These are phyloP conservation scores for Tuber magnatum DNA, from an alignment of 495 filamentous ascomycete species.

Conservation along the genomic window DNA sequence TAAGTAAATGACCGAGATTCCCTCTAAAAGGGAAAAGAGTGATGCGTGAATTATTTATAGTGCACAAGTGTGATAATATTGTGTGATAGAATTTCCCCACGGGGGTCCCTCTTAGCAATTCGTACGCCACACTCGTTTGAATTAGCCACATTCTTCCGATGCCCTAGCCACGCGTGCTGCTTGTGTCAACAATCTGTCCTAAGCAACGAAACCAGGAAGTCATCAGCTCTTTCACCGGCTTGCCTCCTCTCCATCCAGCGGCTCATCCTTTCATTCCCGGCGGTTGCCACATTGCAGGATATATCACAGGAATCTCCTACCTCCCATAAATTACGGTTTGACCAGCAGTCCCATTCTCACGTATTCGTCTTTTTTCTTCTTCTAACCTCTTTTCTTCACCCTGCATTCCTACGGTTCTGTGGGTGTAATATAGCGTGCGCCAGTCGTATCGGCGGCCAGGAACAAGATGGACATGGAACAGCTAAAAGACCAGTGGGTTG, in stretches of 20 bases:
- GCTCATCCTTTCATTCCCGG: neutral
- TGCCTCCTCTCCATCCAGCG: neutral
- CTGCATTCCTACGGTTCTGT: neutral
- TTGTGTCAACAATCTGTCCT: neutral
- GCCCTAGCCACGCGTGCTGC: neutral
- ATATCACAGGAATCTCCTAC: neutral
- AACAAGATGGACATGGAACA: constrained; percentile 65
- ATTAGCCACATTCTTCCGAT: neutral
- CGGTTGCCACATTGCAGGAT: neutral
- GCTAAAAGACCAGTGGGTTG: constrained; percentile 95
- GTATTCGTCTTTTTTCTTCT: neutral
- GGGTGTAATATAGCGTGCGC: constrained; percentile 20
- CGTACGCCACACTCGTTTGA: neutral
- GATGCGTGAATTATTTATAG: neutral
- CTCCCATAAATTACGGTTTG: neutral
- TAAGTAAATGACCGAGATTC: neutral
- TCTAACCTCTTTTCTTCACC: neutral
- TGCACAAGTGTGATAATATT: too few relatives aligned
- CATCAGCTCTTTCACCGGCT: neutral
- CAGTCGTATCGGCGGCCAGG: constrained; percentile 10
- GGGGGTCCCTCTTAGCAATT: neutral
- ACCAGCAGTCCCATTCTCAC: neutral
- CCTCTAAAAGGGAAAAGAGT: neutral
- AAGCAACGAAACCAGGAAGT: neutral
- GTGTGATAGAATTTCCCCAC: too few relatives aligned